Evolutionary conservation across 495 filamentous ascomycete genomes (phyloP), one percentile per base, ranked within the genome.

Genomic region (Astrothelium subdiscretum): DNA sequence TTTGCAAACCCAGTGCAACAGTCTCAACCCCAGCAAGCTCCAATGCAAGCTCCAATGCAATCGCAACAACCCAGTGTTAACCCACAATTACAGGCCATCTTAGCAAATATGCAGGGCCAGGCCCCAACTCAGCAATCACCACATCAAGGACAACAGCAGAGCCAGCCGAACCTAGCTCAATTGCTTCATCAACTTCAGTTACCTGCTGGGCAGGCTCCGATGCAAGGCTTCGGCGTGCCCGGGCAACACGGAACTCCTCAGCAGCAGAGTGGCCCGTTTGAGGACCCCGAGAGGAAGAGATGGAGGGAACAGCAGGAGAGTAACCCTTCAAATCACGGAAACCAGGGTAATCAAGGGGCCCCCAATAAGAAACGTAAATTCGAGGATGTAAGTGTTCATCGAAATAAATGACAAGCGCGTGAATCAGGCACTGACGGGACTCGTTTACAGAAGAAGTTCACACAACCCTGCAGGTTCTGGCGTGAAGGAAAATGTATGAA

Each of bases 401-500:
- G n/a, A n/a, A n/a, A n/a, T n/a, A n/a, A n/a, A n/a, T n/a, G n/a
- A n/a, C n/a, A n/a, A n/a, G n/a, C n/a, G n/a, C n/a, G n/a, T n/a
- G n/a, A n/a, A n/a, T n/a, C 31, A 57, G 18, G 43, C 38, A 71
- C 32, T 61, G 61, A 60, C 66, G 64, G 63, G 63, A 61, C 43
- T 35, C 40, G 63, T 58, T 24, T 64, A 59, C 57, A 66, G 65
- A 63, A 69, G 42, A 70, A 74, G 63, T 72, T 70, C 32, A 62
- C 70, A 10, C 51, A 71, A 68, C 80, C 87, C 18, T 96, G 91
- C 74, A 82, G 80, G 57, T 95, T 90, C 73, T 96, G 80, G 78
- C 76, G 80, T 5, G 81, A 88, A 62, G 90, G 90, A 18, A 86
- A 85, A 71, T 96, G 91, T 74, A 78, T 79, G 20, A 94, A 95